Evolutionary conservation across 306 rosid genomes (phyloP).

Genomic region (Cyamopsis tetragonoloba): DNA sequence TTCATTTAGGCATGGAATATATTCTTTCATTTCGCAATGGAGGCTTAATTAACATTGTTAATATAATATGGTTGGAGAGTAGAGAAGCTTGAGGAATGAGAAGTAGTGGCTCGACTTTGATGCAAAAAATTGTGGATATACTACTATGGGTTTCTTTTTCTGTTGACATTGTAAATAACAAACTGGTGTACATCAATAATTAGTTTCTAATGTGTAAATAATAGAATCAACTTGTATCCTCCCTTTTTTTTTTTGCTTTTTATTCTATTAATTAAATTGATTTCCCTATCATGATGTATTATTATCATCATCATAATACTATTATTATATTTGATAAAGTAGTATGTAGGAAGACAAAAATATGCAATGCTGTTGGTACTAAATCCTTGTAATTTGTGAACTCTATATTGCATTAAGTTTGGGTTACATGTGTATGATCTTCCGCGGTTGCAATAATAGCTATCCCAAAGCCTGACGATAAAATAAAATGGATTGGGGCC

Average conservation of each 20-base stretch:
- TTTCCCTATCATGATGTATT: neutral
- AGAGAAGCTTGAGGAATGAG: constrained; percentile 61
- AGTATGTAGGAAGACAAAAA: neutral
- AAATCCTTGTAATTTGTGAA: neutral
- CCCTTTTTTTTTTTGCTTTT: neutral
- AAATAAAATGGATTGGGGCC: no score
- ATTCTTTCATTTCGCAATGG: constrained; percentile 63
- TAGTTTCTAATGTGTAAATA: constrained; percentile 58
- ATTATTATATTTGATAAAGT: neutral
- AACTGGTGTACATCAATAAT: constrained; percentile 42
- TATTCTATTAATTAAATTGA: constrained; percentile 29
- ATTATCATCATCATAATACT: no score
- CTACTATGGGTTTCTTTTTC: constrained; percentile 39
- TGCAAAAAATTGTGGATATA: constrained; percentile 43
- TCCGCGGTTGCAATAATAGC: no score
- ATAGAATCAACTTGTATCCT: constrained; percentile 31
- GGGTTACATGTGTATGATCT: no score
- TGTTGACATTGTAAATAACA: constrained; percentile 63
- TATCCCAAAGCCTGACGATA: no score
- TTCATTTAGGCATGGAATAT: constrained; percentile 53
- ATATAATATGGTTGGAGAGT: constrained; percentile 46
- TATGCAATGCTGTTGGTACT: neutral
- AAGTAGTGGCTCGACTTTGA: constrained; percentile 39
- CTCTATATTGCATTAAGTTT: neutral
- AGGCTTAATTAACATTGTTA: constrained; percentile 51